phyloP scores from a whole-genome alignment of 345 rosid species.

The Atalantia buxifolia region DNA sequence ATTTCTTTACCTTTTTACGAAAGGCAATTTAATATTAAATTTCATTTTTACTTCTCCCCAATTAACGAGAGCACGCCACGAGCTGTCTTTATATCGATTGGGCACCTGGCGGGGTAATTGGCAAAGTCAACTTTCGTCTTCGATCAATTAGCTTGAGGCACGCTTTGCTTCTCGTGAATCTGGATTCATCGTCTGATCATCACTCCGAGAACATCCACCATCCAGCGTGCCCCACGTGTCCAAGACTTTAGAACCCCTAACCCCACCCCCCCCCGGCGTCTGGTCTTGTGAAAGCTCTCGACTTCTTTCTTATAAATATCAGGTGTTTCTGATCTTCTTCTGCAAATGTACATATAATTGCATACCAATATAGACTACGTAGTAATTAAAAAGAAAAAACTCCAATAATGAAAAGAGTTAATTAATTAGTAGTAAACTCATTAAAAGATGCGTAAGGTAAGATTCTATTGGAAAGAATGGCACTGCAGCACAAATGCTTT shows the following conservation, averaged over 20 bases:
- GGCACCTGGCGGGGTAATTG: no score
- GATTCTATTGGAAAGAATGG: slow-evolving; percentile 2
- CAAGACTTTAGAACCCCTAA: not conserved
- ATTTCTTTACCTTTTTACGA: not conserved
- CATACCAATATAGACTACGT: no score
- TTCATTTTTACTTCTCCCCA: no score
- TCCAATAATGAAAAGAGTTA: not conserved
- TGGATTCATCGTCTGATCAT: not conserved
- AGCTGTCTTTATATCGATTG: not conserved
- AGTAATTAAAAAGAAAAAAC: no score
- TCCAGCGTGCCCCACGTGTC: slow-evolving; percentile 8
- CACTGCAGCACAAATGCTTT: slow-evolving; percentile 1
- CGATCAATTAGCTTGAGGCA: slow-evolving; percentile 6
- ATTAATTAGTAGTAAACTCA: not conserved
- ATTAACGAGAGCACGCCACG: not conserved
- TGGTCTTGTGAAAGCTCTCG: slow-evolving; percentile 12
- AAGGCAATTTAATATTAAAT: not conserved
- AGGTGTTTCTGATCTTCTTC: not conserved
- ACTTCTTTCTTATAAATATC: slow-evolving; percentile 11
- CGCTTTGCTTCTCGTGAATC: slow-evolving; percentile 11
- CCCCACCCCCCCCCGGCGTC: no score
- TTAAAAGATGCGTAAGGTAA: not conserved
- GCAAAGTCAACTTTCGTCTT: not conserved
- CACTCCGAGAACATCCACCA: not conserved
- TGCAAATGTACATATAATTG: not conserved